phyloP scores from a whole-genome alignment of 768 basidiomycete species.

The Phallus indusiatus region DNA sequence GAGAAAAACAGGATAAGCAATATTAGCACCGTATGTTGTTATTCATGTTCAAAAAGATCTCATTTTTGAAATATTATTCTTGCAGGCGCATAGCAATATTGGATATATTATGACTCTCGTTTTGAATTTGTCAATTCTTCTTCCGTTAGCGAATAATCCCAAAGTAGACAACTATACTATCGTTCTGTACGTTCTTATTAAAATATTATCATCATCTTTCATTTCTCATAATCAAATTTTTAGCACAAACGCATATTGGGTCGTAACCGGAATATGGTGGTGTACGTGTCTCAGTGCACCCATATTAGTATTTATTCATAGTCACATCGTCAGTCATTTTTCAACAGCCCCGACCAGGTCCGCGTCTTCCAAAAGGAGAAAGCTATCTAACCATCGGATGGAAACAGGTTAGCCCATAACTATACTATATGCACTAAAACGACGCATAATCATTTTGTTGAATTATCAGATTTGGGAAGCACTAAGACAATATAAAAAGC shows the following conservation, averaged over 20 bases:
- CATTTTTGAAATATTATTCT: background rate
- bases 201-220: background rate
- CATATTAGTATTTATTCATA: background rate
- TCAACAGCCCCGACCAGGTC: constrained; percentile 78
- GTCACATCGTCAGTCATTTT: constrained; percentile 48
- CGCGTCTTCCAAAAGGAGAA: constrained; percentile 66
- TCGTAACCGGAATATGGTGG: constrained; percentile 80
- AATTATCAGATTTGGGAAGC: constrained; percentile 64
- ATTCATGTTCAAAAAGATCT: background rate
- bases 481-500: constrained; percentile 60
- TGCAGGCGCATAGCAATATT: constrained; percentile 64
- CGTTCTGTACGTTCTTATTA: constrained; percentile 41
- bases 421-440: constrained; percentile 1
- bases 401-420: constrained; percentile 52
- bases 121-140: constrained; percentile 60
- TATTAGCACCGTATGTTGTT: constrained; percentile 58
- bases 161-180: constrained; percentile 68
- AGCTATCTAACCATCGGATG: constrained; percentile 75
- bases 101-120: constrained; percentile 59
- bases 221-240: background rate
- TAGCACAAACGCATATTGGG: constrained; percentile 70
- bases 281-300: constrained; percentile 36
- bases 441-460: background rate
- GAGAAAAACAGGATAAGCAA: constrained; percentile 84
- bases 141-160: constrained; percentile 50